Conservation (phyloP, 2,329 filamentous ascomycete species). For the Paramyrothecium roridum region DNA sequence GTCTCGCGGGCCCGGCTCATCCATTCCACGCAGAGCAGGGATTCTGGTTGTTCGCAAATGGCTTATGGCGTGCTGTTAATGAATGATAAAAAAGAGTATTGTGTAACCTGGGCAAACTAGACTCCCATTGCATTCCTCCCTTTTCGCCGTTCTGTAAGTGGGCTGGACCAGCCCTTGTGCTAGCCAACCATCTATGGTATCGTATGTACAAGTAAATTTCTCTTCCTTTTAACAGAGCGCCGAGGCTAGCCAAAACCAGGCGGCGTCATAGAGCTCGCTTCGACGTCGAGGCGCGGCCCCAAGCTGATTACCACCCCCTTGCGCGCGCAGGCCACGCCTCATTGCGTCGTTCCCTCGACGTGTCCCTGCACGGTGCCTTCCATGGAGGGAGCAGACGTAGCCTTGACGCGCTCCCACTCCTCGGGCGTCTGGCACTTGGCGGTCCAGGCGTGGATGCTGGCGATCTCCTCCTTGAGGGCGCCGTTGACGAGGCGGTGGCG, state of each 20-base stretch:
- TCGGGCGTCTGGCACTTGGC: conserved; percentile 90
- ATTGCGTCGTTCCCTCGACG: conserved; percentile 29
- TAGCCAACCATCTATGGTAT: neutral
- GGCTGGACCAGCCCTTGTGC: neutral
- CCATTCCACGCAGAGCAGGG: neutral
- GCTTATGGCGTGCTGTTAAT: neutral
- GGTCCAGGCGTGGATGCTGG: conserved; percentile 90
- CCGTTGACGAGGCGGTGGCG: conserved; percentile 84
- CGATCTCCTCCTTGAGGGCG: conserved; percentile 81
- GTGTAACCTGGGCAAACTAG: neutral
- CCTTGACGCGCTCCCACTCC: conserved; percentile 72
- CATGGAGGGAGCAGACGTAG: conserved; percentile 32
- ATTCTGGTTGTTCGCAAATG: neutral
- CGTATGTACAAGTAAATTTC: neutral
- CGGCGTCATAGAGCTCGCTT: neutral
- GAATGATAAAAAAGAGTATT: neutral
- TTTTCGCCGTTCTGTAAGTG: neutral
- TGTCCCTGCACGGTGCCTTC: conserved; percentile 41
- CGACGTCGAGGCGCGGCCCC: too few species aligned
- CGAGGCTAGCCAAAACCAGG: too few species aligned
- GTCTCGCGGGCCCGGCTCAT: neutral
- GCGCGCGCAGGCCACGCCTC: neutral
- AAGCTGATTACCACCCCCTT: too few species aligned
- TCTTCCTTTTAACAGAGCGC: too few species aligned
- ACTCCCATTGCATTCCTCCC: neutral